phyloP scores from a whole-genome alignment of 2,329 filamentous ascomycete genomes.

The Aspergillus quadricinctus region DNA sequence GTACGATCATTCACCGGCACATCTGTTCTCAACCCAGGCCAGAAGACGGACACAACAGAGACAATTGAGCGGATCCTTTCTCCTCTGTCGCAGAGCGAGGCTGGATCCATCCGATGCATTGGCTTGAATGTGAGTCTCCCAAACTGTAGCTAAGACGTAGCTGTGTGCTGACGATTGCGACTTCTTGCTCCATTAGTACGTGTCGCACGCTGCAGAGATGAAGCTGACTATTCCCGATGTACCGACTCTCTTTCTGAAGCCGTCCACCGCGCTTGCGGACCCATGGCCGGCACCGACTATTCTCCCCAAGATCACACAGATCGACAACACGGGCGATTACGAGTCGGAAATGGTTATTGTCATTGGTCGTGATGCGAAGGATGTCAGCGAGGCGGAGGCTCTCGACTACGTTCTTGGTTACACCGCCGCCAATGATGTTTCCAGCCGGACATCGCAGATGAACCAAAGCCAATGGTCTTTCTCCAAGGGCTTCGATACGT shows the following conservation, averaged over 20 bases:
- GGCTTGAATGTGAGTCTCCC: conserved; percentile 48
- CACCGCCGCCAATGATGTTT: conserved; percentile 61
- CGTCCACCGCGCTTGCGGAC: conserved; percentile 50
- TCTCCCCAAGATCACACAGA: conserved; percentile 52
- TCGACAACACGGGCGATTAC: conserved; percentile 54
- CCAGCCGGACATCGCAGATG: conserved; percentile 54
- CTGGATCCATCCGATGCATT: conserved; percentile 57
- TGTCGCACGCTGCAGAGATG: conserved; percentile 50
- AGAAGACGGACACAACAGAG: conserved; percentile 42
- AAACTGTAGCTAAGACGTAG: not conserved
- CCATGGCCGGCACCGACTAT: conserved; percentile 50
- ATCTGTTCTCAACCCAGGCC: conserved; percentile 54
- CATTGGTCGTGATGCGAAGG: conserved; percentile 50
- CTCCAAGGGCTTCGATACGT: conserved; percentile 57
- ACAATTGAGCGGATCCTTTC: conserved; percentile 46
- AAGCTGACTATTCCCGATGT: conserved; percentile 50
- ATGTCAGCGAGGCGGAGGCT: conserved; percentile 54
- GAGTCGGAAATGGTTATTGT: conserved; percentile 57
- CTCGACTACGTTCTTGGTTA: conserved; percentile 61
- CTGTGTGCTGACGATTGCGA: not conserved
- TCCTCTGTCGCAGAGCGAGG: conserved; percentile 46
- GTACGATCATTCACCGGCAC: conserved; percentile 55
- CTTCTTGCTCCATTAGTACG: conserved; percentile 35
- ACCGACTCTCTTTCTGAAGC: conserved; percentile 58
- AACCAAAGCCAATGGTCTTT: conserved; percentile 54